Evolutionary conservation across 1,284 basidiomycete species (phyloP).

Genomic region (Coriolopsis trogii): DNA sequence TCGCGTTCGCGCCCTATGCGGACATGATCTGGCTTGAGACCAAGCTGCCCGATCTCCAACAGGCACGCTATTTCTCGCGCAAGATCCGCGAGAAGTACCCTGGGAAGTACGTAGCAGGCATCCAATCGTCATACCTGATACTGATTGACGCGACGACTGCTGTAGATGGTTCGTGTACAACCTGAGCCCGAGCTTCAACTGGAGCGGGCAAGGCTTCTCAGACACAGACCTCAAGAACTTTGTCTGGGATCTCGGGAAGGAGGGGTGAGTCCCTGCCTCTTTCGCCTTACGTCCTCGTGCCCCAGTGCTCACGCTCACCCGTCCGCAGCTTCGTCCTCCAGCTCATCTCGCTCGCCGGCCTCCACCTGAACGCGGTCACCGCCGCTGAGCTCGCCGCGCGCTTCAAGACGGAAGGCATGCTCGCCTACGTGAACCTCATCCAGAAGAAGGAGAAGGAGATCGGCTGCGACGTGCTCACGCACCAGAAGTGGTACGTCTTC

Average conservation of each 20-base stretch:
- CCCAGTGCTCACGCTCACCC: not conserved
- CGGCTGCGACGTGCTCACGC: conserved; percentile 90
- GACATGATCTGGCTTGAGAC: conserved; percentile 93
- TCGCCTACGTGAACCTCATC: conserved; percentile 84
- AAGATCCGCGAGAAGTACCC: conserved; percentile 76
- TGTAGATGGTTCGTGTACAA: conserved; percentile 89
- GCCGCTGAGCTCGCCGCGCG: conserved; percentile 77
- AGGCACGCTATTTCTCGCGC: conserved; percentile 80
- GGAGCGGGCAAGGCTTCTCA: conserved; percentile 82
- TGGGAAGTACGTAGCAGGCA: conserved; percentile 58
- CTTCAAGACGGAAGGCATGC: conserved; percentile 86
- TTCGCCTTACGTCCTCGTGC: not conserved
- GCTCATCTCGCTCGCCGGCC: conserved; percentile 84
- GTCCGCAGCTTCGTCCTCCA: conserved; percentile 77
- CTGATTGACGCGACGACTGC: not conserved
- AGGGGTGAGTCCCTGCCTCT: conserved; percentile 56
- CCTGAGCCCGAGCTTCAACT: conserved; percentile 93
- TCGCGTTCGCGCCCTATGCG: conserved; percentile 81
- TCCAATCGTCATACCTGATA: not conserved
- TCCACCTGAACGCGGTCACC: conserved; percentile 84
- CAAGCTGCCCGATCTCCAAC: conserved; percentile 79
- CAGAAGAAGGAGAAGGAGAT: conserved; percentile 90
- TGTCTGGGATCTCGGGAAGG: conserved; percentile 90
- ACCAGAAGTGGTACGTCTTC: conserved; percentile 76
- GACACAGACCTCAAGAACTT: conserved; percentile 83